phyloP scores from a whole-genome alignment of 179 eudicot genomes.

The Patellifolia procumbens region DNA sequence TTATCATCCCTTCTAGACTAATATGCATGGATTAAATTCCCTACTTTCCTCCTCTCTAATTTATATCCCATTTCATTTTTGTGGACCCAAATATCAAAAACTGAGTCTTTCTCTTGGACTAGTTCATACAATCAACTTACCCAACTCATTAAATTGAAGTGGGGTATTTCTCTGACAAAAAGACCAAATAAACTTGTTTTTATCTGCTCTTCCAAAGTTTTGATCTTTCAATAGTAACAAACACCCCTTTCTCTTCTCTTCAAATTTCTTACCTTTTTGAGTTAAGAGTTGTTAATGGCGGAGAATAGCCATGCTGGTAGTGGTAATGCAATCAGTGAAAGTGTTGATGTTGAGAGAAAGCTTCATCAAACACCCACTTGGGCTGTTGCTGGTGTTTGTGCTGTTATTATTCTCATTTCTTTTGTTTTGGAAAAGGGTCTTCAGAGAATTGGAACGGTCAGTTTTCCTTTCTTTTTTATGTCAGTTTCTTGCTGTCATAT shows the following conservation, averaged over 20 bases:
- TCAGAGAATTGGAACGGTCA: slow-evolving; percentile 56
- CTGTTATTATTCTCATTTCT: slow-evolving; percentile 62
- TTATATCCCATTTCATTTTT: not conserved
- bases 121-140: not conserved
- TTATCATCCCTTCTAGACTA: not conserved
- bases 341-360: slow-evolving; percentile 31
- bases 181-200: not conserved
- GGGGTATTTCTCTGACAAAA: not conserved
- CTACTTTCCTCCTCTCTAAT: not conserved
- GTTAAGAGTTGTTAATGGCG: slow-evolving; percentile 18
- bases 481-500: not conserved
- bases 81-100: not conserved
- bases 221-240: not conserved
- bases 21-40: not conserved
- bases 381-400: slow-evolving; percentile 74
- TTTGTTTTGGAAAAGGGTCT: slow-evolving; percentile 56
- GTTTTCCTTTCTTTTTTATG: slow-evolving; percentile 1
- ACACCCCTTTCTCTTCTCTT: not conserved
- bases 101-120: not conserved
- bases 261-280: too few species aligned
- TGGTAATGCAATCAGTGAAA: not conserved
- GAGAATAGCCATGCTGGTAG: not conserved
- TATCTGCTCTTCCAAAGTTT: not conserved
- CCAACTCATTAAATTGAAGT: not conserved
- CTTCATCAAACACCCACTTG: slow-evolving; percentile 75